phyloP scores from a whole-genome alignment of 352 stramenopile species.

The Phytophthora sansomeana region DNA sequence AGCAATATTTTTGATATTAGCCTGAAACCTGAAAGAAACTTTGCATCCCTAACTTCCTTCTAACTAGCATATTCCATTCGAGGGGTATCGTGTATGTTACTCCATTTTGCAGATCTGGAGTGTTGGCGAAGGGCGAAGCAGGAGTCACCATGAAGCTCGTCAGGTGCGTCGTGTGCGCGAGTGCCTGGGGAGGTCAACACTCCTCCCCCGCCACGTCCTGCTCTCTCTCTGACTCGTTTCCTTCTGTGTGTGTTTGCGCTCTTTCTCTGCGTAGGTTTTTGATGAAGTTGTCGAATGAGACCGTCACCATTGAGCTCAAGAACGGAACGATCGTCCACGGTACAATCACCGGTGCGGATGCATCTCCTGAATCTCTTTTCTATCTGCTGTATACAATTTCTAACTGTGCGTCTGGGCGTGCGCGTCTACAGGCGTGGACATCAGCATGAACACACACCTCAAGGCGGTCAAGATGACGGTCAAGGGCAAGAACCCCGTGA shows the following conservation, averaged over 20 bases:
- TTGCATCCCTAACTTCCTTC: too few species aligned
- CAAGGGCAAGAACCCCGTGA: constrained; percentile 98
- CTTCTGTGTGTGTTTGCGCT: not conserved
- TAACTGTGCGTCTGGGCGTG: constrained; percentile 8
- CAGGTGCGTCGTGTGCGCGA: constrained; percentile 33
- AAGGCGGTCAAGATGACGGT: constrained; percentile 98
- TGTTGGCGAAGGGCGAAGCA: constrained; percentile 1
- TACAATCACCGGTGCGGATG: constrained; percentile 93
- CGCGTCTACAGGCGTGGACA: constrained; percentile 92
- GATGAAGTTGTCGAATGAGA: constrained; percentile 99
- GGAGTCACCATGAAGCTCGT: constrained; percentile 53
- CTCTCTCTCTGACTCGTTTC: not conserved
- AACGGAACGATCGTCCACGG: constrained; percentile 99
- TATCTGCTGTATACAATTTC: not conserved
- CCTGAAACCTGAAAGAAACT: too few species aligned
- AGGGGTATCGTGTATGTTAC: too few species aligned
- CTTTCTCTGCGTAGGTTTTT: constrained; percentile 82
- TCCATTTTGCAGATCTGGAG: constrained; percentile 17
- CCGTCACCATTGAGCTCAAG: constrained; percentile 99
- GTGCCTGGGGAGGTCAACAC: not conserved
- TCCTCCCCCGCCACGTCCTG: not conserved
- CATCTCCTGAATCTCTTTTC: not conserved
- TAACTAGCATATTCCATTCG: too few species aligned
- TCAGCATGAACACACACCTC: constrained; percentile 99
- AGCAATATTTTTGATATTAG: too few species aligned